phyloP scores from a whole-genome alignment of 2,329 filamentous ascomycete genomes.

The Aspergillus arachidicola region DNA sequence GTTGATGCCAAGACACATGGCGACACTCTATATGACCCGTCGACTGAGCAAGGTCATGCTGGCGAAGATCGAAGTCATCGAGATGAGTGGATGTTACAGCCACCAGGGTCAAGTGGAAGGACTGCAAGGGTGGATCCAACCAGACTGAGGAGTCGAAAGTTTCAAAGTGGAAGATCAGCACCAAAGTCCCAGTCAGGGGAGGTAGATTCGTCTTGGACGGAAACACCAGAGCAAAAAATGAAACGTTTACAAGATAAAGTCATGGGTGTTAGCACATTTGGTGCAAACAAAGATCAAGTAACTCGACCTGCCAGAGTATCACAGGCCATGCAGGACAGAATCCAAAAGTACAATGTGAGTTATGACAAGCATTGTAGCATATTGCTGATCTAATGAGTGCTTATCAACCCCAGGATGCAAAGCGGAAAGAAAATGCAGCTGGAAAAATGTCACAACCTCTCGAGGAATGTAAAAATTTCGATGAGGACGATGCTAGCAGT shows the following conservation, averaged over 20 bases:
- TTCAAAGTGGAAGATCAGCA: slow-evolving; percentile 70
- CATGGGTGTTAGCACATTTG: slow-evolving; percentile 64
- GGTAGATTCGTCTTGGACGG: slow-evolving; percentile 74
- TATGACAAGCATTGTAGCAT: not conserved
- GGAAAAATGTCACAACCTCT: not conserved
- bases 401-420: slow-evolving; percentile 3
- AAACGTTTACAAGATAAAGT: slow-evolving; percentile 79
- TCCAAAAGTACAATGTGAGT: slow-evolving; percentile 63
- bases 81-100: slow-evolving; percentile 83
- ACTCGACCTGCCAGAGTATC: slow-evolving; percentile 33
- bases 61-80: slow-evolving; percentile 53
- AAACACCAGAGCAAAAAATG: slow-evolving; percentile 86
- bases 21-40: slow-evolving; percentile 27
- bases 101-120: slow-evolving; percentile 59
- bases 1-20: not conserved
- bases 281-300: slow-evolving; percentile 11
- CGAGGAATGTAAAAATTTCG: slow-evolving; percentile 49
- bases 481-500: slow-evolving; percentile 89
- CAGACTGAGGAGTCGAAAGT: slow-evolving; percentile 78
- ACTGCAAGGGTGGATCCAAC: slow-evolving; percentile 75
- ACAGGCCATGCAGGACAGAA: slow-evolving; percentile 47
- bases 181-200: slow-evolving; percentile 39
- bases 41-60: not conserved
- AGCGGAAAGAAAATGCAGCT: slow-evolving; percentile 9
- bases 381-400: not conserved